Percentiles rank a stretch among this genome's conserved stretches.
Conservation (phyloP, 768 basidiomycete genomes). For the Pleurotus cornucopiae region DNA sequence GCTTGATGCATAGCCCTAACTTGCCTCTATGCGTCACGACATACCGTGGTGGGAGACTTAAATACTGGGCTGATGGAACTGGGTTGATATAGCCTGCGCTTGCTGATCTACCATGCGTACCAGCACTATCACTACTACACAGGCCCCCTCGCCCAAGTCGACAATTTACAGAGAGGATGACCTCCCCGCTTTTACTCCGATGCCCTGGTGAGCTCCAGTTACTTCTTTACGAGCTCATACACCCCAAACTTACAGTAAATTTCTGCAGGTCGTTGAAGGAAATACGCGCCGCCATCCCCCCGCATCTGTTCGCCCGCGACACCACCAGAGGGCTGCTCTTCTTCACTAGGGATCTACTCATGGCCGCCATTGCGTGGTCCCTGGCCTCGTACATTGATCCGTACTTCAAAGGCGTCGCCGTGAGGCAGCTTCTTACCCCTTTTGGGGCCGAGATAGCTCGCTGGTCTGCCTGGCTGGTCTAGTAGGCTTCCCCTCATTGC, state of each 20-base stretch:
- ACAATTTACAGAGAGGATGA: conserved; percentile 29
- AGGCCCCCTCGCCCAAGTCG: background rate
- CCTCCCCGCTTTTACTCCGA: conserved; percentile 39
- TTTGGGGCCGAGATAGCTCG: conserved; percentile 31
- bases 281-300: conserved; percentile 46
- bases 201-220: conserved; percentile 35
- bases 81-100: background rate
- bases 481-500: conserved; percentile 27
- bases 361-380: conserved; percentile 39
- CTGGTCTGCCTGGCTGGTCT: conserved; percentile 42
- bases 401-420: conserved; percentile 24
- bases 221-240: no score
- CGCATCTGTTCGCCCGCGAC: conserved; percentile 39
- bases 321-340: conserved; percentile 35
- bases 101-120: background rate
- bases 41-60: conserved; percentile 4
- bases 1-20: background rate
- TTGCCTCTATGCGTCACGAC: background rate
- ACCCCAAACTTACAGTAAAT: no score
- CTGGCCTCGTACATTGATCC: conserved; percentile 41
- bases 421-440: conserved; percentile 23
- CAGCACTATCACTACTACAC: background rate
- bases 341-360: conserved; percentile 39
- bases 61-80: background rate
- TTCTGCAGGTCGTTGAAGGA: conserved; percentile 40